Base-by-base conservation (phyloP, 2,329 filamentous ascomycete genomes). In the Conoideocrella luteorostrata region DNA sequence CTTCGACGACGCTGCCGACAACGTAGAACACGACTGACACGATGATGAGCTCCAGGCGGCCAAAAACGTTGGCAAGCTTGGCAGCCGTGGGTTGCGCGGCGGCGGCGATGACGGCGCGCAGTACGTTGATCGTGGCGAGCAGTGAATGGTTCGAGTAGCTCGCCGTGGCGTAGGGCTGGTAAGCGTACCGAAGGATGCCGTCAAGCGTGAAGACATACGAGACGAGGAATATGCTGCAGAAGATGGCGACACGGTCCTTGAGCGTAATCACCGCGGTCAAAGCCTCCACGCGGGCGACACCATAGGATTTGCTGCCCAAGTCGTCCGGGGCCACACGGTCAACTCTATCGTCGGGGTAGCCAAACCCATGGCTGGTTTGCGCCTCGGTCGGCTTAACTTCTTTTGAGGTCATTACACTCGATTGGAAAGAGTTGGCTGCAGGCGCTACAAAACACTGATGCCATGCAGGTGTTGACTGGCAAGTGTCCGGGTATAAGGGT, bases 21-120 rank as follows among this genome's bases (percentile, higher is more conserved):
- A 78, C 67, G 50, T 83, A 84, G 58, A 83, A 81, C 45, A 81
- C 55, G n/a, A 81, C 68, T 4, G 77, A 78, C 2, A 80, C 54
- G 24, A 71, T 58, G 37, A 84, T 66, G 22, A 60, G 66, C 51
- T 84, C 80, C 13, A 77, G 65, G 55, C 80, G 72, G 24, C 80
- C 80, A 52, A 83, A 82, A 6, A 82, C 77, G 55, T 78, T 79
- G 24, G 78, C 76, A 50, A 82, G 74, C 55, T 80, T 82, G 28
- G 72, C 78, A 1, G 75, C 68, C 0, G 78, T 75, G 43, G 67
- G 78, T 65, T 77, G 63, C 5, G 75, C 75, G 12, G 78, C 78
- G 39, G 77, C 77, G 7, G 75, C 78, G 50, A 82, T 78, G 41
- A 83, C 77, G 18, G 70, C 65, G 4, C 76, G 70, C 5, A 82